Base-by-base conservation (phyloP, 108 stramenopile species). In the Nitzschia putrida region DNA sequence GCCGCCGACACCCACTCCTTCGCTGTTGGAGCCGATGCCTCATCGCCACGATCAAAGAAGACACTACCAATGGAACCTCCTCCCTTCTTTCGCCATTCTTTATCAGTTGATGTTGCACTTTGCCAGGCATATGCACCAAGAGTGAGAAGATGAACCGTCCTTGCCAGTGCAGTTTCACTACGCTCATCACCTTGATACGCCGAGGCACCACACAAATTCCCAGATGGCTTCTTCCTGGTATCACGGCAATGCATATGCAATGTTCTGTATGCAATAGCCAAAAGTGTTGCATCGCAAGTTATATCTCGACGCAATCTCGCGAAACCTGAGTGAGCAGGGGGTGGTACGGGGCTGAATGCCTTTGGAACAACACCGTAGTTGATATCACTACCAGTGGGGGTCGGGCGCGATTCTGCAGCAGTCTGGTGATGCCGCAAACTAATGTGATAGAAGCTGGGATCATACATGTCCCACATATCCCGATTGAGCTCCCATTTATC, bases 381-480 rank as follows among this genome's bases (percentile, higher is more conserved):
- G 7, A 66, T 42, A 21, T 61, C 42, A 14, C 13, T 43, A 9
- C 64, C 65, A 20, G 67, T 18, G 14, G 76, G 81, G 66, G 80
- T 74, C 24, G 94, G 89, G 7, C 94, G 79, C 61, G 61, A 78
- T 64, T 92, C 89, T 7, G 89, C 78, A 25, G 89, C 88, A 56
- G 61, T 71, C 66, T 95, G 89, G 72, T 95, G 94, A 41, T 66
- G 59, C 23, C 82, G 74, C 13, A 83, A 61, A 54, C 80, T 82
- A 20, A 92, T 83, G 64, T 90, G 88, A 57, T 73, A 85, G 63
- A 92, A 95, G 4, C 87, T 77, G 10, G 94, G 94, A 73, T 95
- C 94, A 57, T 95, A 95, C 24, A 76, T 77, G 13, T 84, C 78
- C 94, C 94, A 95, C 7, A 71, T 78, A 43, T 54, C 61, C 44